These are phyloP conservation scores for Botryotinia convoluta DNA, from an alignment of 2,329 filamentous ascomycete species.

Conservation along the genomic window DNA sequence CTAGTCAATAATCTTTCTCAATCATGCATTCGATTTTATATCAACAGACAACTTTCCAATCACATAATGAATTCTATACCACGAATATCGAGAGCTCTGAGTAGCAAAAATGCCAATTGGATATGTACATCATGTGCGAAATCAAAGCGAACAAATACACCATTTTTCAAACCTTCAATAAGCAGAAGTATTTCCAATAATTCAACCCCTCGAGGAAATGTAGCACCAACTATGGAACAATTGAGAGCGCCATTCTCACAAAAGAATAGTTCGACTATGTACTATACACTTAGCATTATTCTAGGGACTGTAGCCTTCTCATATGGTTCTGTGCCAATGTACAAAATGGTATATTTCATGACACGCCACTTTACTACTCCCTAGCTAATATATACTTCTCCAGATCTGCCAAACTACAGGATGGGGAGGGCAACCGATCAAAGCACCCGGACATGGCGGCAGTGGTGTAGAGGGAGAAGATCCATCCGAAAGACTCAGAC, in stretches of 20 bases:
- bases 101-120: constrained; percentile 33
- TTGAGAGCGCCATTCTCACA: constrained; percentile 61
- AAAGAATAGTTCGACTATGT: constrained; percentile 68
- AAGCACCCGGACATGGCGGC: constrained; percentile 66
- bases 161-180: constrained; percentile 32
- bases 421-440: constrained; percentile 90
- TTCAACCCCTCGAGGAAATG: constrained; percentile 34
- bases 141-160: constrained; percentile 21
- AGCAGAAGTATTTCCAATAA: constrained; percentile 30
- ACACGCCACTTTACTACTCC: not conserved
- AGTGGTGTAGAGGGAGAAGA: constrained; percentile 56
- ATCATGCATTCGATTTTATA: not conserved
- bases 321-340: constrained; percentile 81
- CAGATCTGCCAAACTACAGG: constrained; percentile 82
- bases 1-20: not conserved
- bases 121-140: constrained; percentile 35
- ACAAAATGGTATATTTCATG: constrained; percentile 67
- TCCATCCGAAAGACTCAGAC: constrained; percentile 72
- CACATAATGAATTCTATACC: constrained; percentile 24
- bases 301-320: constrained; percentile 76
- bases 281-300: constrained; percentile 74
- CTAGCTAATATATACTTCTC: constrained; percentile 20
- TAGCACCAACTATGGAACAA: constrained; percentile 59
- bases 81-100: constrained; percentile 28
- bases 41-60: not conserved